Percentiles rank a stretch among this genome's conserved stretches.
These are phyloP conservation scores for Piromyces finnis DNA, from an alignment of 192 early-diverging fungal species.

Conservation along the genomic window DNA sequence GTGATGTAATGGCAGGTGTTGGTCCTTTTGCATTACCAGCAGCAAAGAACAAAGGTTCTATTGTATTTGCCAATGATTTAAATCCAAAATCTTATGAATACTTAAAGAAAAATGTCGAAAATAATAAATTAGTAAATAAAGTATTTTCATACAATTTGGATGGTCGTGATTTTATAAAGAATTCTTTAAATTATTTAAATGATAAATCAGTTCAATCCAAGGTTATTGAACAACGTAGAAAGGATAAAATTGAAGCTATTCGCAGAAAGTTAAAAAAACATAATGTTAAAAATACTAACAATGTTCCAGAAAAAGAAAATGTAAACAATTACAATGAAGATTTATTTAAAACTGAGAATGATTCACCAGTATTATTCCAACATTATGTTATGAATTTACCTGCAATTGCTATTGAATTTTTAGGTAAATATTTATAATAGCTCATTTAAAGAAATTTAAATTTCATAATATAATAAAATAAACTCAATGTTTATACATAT, in stretches of 20 bases:
- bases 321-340: neutral
- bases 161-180: neutral
- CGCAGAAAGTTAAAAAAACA: slow-evolving; percentile 8
- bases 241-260: neutral
- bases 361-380: slow-evolving; percentile 37
- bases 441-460: no score
- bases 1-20: neutral
- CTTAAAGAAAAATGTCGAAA: slow-evolving; percentile 55
- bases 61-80: slow-evolving; percentile 93
- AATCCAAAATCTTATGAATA: slow-evolving; percentile 79
- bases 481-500: neutral
- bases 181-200: neutral
- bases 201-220: neutral
- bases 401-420: slow-evolving; percentile 86
- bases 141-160: neutral
- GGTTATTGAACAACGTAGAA: neutral
- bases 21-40: neutral
- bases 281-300: neutral
- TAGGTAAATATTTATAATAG: slow-evolving; percentile 43
- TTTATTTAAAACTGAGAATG: slow-evolving; percentile 3
- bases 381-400: slow-evolving; percentile 99
- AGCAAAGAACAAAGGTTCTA: slow-evolving; percentile 38
- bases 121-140: slow-evolving; percentile 55
- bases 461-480: neutral
- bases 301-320: slow-evolving; percentile 4